Evolutionary conservation across 2,329 filamentous ascomycete species (phyloP).

Genomic region (Aspergillus hortae): DNA sequence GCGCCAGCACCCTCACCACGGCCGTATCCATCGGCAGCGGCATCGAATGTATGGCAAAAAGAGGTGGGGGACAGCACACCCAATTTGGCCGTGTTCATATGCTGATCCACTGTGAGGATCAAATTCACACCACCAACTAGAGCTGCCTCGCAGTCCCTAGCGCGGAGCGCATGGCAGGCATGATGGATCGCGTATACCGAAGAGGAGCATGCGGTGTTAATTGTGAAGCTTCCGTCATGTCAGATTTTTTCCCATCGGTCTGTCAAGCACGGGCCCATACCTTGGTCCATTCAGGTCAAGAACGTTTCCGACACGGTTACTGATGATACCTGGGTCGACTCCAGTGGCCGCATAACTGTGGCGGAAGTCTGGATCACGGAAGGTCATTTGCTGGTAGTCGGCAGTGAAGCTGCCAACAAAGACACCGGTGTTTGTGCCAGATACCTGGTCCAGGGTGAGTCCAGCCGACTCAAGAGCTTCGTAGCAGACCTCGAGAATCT

Average conservation of each 20-base stretch:
- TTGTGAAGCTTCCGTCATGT: no score
- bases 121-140: constrained; percentile 23
- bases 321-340: constrained; percentile 7
- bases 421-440: constrained; percentile 15
- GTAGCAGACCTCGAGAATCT: constrained; percentile 23
- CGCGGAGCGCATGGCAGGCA: constrained; percentile 28
- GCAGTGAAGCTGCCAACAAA: constrained; percentile 14
- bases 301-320: constrained; percentile 30
- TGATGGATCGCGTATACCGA: constrained; percentile 37
- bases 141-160: constrained; percentile 18
- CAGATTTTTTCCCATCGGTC: no score
- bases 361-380: constrained; percentile 11
- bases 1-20: constrained; percentile 31
- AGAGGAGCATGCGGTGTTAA: constrained; percentile 39
- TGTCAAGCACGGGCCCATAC: no score
- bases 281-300: constrained; percentile 36
- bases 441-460: constrained; percentile 10
- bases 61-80: constrained; percentile 33
- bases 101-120: constrained; percentile 17
- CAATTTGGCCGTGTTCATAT: constrained; percentile 24
- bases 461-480: constrained; percentile 24
- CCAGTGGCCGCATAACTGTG: constrained; percentile 14
- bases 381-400: constrained; percentile 16
- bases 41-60: constrained; percentile 34
- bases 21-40: constrained; percentile 33